phyloP scores from a whole-genome alignment of 192 early-diverging fungal species.

The Backusella mclennaniae region DNA sequence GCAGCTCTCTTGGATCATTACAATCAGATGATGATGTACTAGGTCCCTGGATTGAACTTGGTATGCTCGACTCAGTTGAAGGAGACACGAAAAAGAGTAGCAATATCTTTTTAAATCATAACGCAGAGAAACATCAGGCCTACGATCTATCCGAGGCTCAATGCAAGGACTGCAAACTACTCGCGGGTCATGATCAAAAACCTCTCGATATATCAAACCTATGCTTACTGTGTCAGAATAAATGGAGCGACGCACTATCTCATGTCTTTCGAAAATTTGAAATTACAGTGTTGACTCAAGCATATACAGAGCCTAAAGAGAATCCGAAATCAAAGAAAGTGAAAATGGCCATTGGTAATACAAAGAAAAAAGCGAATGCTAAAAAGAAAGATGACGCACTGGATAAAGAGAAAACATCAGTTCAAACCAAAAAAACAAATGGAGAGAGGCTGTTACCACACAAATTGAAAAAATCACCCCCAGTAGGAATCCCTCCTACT shows the following conservation, averaged over 20 bases:
- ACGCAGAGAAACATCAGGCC: no score
- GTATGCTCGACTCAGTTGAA: neutral
- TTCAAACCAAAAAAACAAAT: neutral
- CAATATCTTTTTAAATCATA: neutral
- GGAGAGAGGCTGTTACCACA: neutral
- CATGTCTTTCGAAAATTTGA: neutral
- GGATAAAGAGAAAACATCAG: neutral
- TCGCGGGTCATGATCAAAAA: neutral
- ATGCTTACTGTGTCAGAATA: neutral
- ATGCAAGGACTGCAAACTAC: neutral
- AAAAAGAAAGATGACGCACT: neutral
- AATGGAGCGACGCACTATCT: neutral
- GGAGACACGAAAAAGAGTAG: neutral
- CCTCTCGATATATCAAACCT: neutral
- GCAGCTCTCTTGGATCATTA: slow-evolving; percentile 9
- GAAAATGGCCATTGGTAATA: neutral
- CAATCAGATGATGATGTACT: slow-evolving; percentile 33
- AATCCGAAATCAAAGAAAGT: neutral
- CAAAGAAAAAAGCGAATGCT: neutral
- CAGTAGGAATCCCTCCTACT: slow-evolving; percentile 6
- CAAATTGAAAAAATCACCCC: neutral
- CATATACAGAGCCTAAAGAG: neutral
- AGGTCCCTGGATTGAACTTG: slow-evolving; percentile 27
- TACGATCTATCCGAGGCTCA: neutral
- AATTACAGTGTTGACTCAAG: neutral